Evolutionary conservation across 2,329 filamentous ascomycete species (phyloP), one percentile per base, ranked within the genome.

Genomic region (Trichophyton rubrum): DNA sequence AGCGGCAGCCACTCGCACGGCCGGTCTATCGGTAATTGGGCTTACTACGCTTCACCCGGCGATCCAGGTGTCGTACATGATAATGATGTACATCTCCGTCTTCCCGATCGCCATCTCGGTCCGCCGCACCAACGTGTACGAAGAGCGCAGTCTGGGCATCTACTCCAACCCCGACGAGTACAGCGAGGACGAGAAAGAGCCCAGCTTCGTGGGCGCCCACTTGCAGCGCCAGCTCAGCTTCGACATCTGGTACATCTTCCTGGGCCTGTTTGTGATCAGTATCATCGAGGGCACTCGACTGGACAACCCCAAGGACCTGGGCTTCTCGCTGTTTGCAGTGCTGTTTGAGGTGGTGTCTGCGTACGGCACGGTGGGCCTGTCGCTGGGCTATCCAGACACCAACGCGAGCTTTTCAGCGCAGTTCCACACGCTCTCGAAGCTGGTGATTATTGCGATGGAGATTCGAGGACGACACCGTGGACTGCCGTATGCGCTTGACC

Each of bases 51-150:
- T 99, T 1, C 91, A 97, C 66, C 91, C 93, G 0, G 93, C 88
- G 2, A 89, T 96, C 61, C 91, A 96, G 68, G 90, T 95, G 13
- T 89, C 90, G 24, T 97, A 96, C 75, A 79, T 97, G 74, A 86
- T 97, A 73, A 97, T 97, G 93, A 97, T 97, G 93, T 97, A 97
- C 74, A 96, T 97, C 64, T 96, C 91, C 61, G 89, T 96, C 62
- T 95, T 96, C 67, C 92, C 92, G 3, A 95, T 97, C 67, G 92
- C 93, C 70, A 97, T 97, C 68, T 93, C 89, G 5, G 88, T 97
- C 67, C 90, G 92, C 59, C 82, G 89, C 65, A 96, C 92, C 62
- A 97, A 97, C 71, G 92, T 96, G 1, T 97, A 97, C 76, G 92
- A 96, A 73, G 92, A 97, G 71, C 77, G 79, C 53, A 81, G 80